Evolutionary conservation across 441 rosid genomes (phyloP).

Genomic region (Hura crepitans): DNA sequence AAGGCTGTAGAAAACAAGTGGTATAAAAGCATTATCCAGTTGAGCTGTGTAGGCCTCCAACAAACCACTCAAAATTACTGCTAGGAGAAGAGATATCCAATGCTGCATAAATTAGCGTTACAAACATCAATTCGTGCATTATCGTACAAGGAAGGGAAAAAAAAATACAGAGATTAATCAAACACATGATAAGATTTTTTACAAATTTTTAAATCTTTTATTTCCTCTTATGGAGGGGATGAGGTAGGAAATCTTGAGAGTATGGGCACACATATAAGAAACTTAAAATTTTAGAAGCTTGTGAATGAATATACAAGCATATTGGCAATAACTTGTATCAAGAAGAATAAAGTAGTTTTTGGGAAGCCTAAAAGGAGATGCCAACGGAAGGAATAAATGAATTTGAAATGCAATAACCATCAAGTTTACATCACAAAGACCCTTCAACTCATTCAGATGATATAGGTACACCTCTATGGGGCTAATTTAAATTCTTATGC

Average conservation of each 20-base stretch:
- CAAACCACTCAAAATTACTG: slow-evolving; percentile 69
- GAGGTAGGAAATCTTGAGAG: no score
- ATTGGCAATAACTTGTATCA: background rate
- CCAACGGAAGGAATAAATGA: background rate
- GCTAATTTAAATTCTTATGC: background rate
- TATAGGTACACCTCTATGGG: background rate
- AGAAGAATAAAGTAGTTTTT: background rate
- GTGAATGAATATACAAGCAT: background rate
- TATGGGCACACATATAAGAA: background rate
- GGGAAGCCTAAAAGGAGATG: background rate
- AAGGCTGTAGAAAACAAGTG: slow-evolving; percentile 90
- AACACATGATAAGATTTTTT: background rate
- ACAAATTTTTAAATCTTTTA: background rate
- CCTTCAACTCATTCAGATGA: background rate
- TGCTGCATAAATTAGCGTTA: slow-evolving; percentile 47
- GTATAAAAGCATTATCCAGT: slow-evolving; percentile 91
- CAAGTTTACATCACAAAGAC: background rate
- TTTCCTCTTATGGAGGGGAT: background rate
- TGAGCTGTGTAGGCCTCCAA: slow-evolving; percentile 97
- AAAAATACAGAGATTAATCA: background rate
- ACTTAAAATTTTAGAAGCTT: background rate
- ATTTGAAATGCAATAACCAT: slow-evolving; percentile 1
- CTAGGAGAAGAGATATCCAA: slow-evolving; percentile 75
- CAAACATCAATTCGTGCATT: slow-evolving; percentile 15
- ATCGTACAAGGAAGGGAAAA: background rate